phyloP scores from a whole-genome alignment of 192 early-diverging fungal genomes.

The Gryganskiella cystojenkinii region DNA sequence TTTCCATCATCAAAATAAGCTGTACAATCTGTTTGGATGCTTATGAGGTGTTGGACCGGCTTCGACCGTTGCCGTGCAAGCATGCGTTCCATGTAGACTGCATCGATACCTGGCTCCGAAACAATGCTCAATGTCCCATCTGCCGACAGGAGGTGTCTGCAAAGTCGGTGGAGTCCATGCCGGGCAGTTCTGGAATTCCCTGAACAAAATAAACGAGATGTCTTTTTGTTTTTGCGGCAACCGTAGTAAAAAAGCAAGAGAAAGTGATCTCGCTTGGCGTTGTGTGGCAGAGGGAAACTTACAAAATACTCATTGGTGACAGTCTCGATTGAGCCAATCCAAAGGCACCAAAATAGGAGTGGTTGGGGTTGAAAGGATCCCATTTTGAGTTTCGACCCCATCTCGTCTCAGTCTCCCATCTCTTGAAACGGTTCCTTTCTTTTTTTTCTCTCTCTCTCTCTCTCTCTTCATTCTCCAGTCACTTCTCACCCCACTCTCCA shows the following conservation, averaged over 20 bases:
- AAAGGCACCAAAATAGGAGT: no score
- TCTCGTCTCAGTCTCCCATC: background rate
- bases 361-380: no score
- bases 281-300: no score
- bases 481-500: background rate
- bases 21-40: slow-evolving; percentile 20
- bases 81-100: slow-evolving; percentile 18
- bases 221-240: no score
- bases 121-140: slow-evolving; percentile 20
- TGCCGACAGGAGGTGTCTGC: slow-evolving; percentile 18
- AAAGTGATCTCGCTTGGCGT: no score
- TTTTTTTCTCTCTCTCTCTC: slow-evolving; percentile 1
- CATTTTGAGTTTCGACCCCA: no score
- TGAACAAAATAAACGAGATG: background rate
- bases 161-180: slow-evolving; percentile 2
- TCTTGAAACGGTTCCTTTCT: no score
- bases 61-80: slow-evolving; percentile 18
- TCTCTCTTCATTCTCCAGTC: background rate
- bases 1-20: background rate
- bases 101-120: slow-evolving; percentile 19
- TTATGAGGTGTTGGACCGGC: slow-evolving; percentile 5
- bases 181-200: background rate
- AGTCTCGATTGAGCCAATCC: no score
- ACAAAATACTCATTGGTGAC: no score
- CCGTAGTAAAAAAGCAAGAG: no score